These are phyloP conservation scores for Lolium rigidum DNA, from an alignment of 176 grass and related monocot genomes.

Conservation along the genomic window DNA sequence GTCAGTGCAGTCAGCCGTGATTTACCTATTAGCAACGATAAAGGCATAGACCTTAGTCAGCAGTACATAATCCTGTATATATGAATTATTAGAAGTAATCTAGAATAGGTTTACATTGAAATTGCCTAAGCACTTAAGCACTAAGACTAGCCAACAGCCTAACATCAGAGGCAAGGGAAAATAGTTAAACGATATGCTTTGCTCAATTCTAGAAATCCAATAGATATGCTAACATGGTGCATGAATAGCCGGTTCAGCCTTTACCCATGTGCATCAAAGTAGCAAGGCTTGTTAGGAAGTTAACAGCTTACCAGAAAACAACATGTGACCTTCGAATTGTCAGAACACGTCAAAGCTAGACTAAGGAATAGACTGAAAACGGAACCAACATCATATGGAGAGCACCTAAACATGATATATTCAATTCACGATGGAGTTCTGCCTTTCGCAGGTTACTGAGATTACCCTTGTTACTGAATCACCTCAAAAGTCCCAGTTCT, in stretches of 20 bases:
- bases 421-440: neutral
- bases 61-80: neutral
- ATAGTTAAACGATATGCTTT: neutral
- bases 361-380: neutral
- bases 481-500: neutral
- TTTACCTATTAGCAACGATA: neutral
- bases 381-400: neutral
- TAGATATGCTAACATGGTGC: neutral
- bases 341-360: neutral
- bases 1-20: neutral
- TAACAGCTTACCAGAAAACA: neutral
- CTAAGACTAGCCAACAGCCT: neutral
- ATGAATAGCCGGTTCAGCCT: neutral
- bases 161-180: neutral
- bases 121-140: neutral
- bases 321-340: neutral
- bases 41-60: neutral
- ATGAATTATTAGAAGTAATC: neutral
- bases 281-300: neutral
- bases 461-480: neutral
- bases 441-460: neutral
- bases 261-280: neutral
- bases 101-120: neutral
- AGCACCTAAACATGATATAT: slow-evolving; percentile 2
- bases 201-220: neutral